A percentile compares a stretch with the other conserved stretches of the same genome.
Conservation (phyloP, 495 filamentous ascomycete species). For the Penicillium dipodomyicola region DNA sequence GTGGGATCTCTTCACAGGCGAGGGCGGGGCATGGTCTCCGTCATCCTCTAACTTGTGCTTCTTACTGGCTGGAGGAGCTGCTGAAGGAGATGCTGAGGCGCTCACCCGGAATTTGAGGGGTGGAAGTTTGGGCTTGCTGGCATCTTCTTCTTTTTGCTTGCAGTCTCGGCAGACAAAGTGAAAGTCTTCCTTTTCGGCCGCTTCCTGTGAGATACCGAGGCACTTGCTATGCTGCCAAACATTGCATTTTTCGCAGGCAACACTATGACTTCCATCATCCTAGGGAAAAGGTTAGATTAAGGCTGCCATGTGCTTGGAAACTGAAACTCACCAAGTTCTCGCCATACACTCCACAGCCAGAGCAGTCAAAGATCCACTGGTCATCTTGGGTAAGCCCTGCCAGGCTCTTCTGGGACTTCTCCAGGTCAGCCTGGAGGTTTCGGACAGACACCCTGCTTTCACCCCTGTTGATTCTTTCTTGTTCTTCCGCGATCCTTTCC, state of each 20-base stretch:
- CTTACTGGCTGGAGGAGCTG: slow-evolving; percentile 20
- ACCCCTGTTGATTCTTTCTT: slow-evolving; percentile 60
- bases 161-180: slow-evolving; percentile 84
- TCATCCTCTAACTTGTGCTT: slow-evolving; percentile 30
- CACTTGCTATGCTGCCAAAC: slow-evolving; percentile 97
- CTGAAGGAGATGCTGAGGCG: slow-evolving; percentile 49
- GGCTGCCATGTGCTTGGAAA: neutral
- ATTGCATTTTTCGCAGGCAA: slow-evolving; percentile 93
- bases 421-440: slow-evolving; percentile 72
- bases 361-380: slow-evolving; percentile 93
- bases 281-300: slow-evolving; percentile 31
- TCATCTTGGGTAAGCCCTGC: slow-evolving; percentile 73
- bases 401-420: slow-evolving; percentile 68
- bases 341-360: slow-evolving; percentile 80
- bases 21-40: slow-evolving; percentile 20
- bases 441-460: slow-evolving; percentile 72
- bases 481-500: slow-evolving; percentile 72
- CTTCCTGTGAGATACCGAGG: slow-evolving; percentile 69
- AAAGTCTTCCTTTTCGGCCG: slow-evolving; percentile 83
- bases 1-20: slow-evolving; percentile 36
- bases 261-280: slow-evolving; percentile 89
- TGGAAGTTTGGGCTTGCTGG: slow-evolving; percentile 63
- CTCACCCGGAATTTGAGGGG: slow-evolving; percentile 66
- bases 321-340: slow-evolving; percentile 62
- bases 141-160: slow-evolving; percentile 61